Evolutionary conservation across 2,329 filamentous ascomycete genomes (phyloP).

Genomic region (Dissoconium aciculare): DNA sequence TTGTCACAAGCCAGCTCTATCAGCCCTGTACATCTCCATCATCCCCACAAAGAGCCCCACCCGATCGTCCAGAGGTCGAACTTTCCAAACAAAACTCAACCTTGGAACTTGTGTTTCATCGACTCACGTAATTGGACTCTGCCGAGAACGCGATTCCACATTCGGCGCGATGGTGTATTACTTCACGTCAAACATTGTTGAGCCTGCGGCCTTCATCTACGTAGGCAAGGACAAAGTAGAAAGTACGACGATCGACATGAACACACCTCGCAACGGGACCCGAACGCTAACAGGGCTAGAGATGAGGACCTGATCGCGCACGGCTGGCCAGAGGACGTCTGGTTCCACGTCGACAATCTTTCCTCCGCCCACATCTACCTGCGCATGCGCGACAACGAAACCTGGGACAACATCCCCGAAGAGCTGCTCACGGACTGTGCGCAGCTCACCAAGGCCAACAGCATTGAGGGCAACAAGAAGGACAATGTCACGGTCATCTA

Average conservation of each 20-base stretch:
- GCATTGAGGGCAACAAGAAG: constrained; percentile 98
- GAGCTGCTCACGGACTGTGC: constrained; percentile 72
- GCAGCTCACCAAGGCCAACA: constrained; percentile 98
- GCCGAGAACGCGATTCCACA: too few relatives aligned
- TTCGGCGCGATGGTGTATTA: constrained; percentile 79
- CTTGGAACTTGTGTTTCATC: too few relatives aligned
- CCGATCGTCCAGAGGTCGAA: too few relatives aligned
- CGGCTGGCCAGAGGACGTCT: constrained; percentile 90
- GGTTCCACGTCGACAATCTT: constrained; percentile 97
- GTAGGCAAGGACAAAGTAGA: constrained; percentile 98
- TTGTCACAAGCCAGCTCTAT: too few relatives aligned
- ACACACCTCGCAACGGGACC: constrained; percentile 4
- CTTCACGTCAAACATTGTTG: constrained; percentile 73
- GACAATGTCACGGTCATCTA: constrained; percentile 95
- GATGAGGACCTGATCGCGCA: constrained; percentile 94
- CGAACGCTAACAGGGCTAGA: constrained; percentile 30
- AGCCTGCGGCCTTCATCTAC: constrained; percentile 76
- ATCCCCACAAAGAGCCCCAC: too few relatives aligned
- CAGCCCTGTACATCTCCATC: too few relatives aligned
- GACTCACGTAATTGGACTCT: too few relatives aligned
- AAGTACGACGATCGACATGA: constrained; percentile 44
- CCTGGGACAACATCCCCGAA: constrained; percentile 68
- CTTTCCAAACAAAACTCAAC: too few relatives aligned
- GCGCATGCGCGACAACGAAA: constrained; percentile 57
- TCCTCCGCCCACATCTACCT: constrained; percentile 95